These are phyloP conservation scores for Daldinia sp. DNA, from an alignment of 2,329 filamentous ascomycete species.

Conservation along the genomic window DNA sequence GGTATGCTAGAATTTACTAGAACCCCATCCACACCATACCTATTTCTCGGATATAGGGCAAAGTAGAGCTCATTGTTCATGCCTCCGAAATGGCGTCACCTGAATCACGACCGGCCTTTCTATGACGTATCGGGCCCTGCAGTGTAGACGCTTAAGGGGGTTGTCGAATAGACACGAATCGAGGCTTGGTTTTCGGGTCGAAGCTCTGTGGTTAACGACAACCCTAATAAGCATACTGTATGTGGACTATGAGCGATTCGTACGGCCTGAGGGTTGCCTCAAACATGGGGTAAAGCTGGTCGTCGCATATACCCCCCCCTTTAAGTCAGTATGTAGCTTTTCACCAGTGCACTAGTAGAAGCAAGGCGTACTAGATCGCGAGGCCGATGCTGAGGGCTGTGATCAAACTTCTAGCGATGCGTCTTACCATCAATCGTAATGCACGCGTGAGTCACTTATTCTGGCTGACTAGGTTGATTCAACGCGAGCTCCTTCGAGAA, in stretches of 20 bases:
- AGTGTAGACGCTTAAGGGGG: neutral
- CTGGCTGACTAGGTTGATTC: slow-evolving; percentile 21
- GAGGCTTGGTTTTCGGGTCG: slow-evolving; percentile 8
- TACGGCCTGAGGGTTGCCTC: slow-evolving; percentile 5
- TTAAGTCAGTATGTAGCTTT: slow-evolving; percentile 13
- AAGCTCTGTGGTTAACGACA: slow-evolving; percentile 1
- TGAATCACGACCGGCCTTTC: neutral
- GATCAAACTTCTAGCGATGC: slow-evolving; percentile 11
- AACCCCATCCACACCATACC: neutral
- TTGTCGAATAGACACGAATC: slow-evolving; percentile 3
- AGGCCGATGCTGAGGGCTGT: slow-evolving; percentile 6
- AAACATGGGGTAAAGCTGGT: slow-evolving; percentile 3
- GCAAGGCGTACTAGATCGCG: neutral
- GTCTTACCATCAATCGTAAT: slow-evolving; percentile 5
- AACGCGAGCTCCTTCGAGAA: slow-evolving; percentile 14
- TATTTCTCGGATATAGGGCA: neutral
- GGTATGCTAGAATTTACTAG: neutral
- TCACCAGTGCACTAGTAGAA: slow-evolving; percentile 1
- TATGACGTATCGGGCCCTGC: slow-evolving; percentile 24
- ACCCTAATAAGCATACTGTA: slow-evolving; percentile 14
- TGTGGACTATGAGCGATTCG: slow-evolving; percentile 4
- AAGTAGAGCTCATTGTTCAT: neutral
- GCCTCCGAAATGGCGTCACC: slow-evolving; percentile 17
- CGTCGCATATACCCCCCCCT: slow-evolving; percentile 3
- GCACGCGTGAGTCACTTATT: slow-evolving; percentile 23